A percentile compares a stretch with the other conserved stretches of the same genome.
Conservation (phyloP, 495 filamentous ascomycete genomes). For the Penicillium robsamsonii region DNA sequence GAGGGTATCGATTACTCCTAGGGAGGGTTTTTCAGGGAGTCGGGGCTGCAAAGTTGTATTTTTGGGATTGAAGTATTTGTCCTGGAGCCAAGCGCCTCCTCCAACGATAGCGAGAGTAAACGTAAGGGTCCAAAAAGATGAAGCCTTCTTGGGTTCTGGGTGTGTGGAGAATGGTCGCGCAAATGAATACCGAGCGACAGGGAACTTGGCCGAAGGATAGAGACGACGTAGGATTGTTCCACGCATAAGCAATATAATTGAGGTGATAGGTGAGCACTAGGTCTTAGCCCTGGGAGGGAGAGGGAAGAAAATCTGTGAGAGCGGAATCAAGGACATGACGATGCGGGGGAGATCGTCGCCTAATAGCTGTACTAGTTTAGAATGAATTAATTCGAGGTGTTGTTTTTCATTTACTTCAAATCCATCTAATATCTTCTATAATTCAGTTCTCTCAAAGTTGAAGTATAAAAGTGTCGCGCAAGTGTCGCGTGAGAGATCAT, state of each 20-base stretch:
- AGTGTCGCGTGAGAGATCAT: slow-evolving; percentile 2
- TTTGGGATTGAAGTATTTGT: slow-evolving; percentile 29
- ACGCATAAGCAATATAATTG: slow-evolving; percentile 39
- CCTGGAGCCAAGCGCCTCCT: slow-evolving; percentile 38
- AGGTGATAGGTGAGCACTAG: background rate
- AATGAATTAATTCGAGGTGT: background rate
- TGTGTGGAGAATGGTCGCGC: slow-evolving; percentile 32
- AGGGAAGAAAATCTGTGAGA: slow-evolving; percentile 6
- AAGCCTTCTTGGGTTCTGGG: slow-evolving; percentile 37
- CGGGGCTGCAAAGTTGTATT: slow-evolving; percentile 9
- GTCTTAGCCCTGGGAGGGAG: slow-evolving; percentile 2
- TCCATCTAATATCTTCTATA: background rate
- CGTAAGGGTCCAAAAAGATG: slow-evolving; percentile 41
- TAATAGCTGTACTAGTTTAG: background rate
- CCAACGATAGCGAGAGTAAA: slow-evolving; percentile 33
- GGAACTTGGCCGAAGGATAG: slow-evolving; percentile 34
- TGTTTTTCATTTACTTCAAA: background rate
- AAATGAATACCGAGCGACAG: slow-evolving; percentile 21
- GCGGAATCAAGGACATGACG: slow-evolving; percentile 16
- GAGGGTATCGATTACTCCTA: slow-evolving; percentile 44
- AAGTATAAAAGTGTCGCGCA: slow-evolving; percentile 2
- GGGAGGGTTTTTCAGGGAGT: slow-evolving; percentile 25
- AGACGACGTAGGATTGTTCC: slow-evolving; percentile 31
- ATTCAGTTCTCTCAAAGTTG: background rate
- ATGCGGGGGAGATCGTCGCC: slow-evolving; percentile 12